Conservation (phyloP, 345 rosid genomes). For the Camelina neglecta region DNA sequence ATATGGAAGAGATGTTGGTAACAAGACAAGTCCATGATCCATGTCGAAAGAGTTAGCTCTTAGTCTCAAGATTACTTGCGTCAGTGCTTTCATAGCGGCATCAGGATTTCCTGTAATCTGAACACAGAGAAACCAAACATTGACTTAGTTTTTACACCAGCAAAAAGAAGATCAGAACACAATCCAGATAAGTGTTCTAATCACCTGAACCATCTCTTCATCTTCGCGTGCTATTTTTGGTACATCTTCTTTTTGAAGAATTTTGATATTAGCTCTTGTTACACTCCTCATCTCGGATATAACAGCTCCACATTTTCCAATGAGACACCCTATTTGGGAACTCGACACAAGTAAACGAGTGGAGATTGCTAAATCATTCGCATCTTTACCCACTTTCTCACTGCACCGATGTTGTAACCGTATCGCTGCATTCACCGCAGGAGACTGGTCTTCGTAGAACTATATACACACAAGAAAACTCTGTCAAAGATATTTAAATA, state of each 20-base stretch:
- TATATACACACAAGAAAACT: conserved; percentile 29
- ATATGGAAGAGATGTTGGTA: conserved; percentile 66
- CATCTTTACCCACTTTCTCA: conserved; percentile 69
- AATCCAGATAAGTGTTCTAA: not conserved
- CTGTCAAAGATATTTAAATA: no score
- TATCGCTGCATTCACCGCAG: conserved; percentile 69
- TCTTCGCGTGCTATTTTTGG: conserved; percentile 68
- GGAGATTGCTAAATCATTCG: conserved; percentile 58
- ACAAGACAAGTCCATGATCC: conserved; percentile 59
- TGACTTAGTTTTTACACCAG: not conserved
- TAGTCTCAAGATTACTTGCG: conserved; percentile 60
- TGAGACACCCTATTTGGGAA: conserved; percentile 74
- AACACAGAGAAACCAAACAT: conserved; percentile 1
- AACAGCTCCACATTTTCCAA: conserved; percentile 78
- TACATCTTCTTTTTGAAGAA: conserved; percentile 61
- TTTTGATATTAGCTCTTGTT: conserved; percentile 65
- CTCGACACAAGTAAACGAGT: conserved; percentile 76
- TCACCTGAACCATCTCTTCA: conserved; percentile 79
- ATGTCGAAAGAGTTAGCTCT: conserved; percentile 75
- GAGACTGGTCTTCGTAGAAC: conserved; percentile 72
- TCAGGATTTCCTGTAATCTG: conserved; percentile 77
- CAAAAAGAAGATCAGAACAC: not conserved
- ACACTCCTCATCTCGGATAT: conserved; percentile 72
- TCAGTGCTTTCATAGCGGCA: conserved; percentile 71
- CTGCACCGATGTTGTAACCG: conserved; percentile 76